A percentile compares a stretch with the other conserved stretches of the same genome.
Evolutionary conservation across 306 rosid species (phyloP).

Genomic region (Oxytropis ochrocephala): DNA sequence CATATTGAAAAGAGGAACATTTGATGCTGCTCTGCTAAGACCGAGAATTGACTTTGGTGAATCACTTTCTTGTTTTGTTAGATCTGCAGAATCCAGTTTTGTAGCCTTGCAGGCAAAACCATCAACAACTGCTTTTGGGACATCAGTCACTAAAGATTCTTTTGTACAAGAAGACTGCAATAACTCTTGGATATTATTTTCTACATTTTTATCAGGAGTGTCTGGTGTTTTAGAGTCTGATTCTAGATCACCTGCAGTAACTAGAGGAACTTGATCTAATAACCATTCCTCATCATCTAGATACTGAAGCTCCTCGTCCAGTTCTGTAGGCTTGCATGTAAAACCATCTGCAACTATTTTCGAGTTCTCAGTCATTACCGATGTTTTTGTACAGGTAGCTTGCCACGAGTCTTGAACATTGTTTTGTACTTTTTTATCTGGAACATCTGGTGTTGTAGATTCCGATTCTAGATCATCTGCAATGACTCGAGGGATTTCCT

Average conservation of each 20-base stretch:
- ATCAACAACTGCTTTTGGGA: slow-evolving; percentile 41
- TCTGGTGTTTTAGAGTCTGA: slow-evolving; percentile 19
- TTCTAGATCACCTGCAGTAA: slow-evolving; percentile 49
- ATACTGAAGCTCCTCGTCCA: slow-evolving; percentile 39
- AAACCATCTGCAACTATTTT: not conserved
- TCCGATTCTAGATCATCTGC: slow-evolving; percentile 52
- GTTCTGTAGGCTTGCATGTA: not conserved
- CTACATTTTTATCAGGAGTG: slow-evolving; percentile 29
- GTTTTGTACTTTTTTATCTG: slow-evolving; percentile 29
- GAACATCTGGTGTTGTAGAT: slow-evolving; percentile 19
- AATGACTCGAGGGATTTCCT: slow-evolving; percentile 56
- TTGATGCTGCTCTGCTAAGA: slow-evolving; percentile 26
- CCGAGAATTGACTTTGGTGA: slow-evolving; percentile 39
- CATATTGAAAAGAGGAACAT: slow-evolving; percentile 31
- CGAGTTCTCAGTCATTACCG: slow-evolving; percentile 29
- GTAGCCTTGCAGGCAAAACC: slow-evolving; percentile 21
- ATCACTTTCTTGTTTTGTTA: slow-evolving; percentile 23
- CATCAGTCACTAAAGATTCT: slow-evolving; percentile 33
- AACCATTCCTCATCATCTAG: slow-evolving; percentile 57
- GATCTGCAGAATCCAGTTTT: slow-evolving; percentile 19
- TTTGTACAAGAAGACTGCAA: slow-evolving; percentile 36
- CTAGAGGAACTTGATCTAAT: slow-evolving; percentile 57
- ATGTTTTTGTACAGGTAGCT: slow-evolving; percentile 32
- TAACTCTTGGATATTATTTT: slow-evolving; percentile 24
- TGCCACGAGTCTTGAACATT: slow-evolving; percentile 32